These are phyloP conservation scores for Mycena galopus DNA, from an alignment of 768 basidiomycete genomes.

Conservation along the genomic window DNA sequence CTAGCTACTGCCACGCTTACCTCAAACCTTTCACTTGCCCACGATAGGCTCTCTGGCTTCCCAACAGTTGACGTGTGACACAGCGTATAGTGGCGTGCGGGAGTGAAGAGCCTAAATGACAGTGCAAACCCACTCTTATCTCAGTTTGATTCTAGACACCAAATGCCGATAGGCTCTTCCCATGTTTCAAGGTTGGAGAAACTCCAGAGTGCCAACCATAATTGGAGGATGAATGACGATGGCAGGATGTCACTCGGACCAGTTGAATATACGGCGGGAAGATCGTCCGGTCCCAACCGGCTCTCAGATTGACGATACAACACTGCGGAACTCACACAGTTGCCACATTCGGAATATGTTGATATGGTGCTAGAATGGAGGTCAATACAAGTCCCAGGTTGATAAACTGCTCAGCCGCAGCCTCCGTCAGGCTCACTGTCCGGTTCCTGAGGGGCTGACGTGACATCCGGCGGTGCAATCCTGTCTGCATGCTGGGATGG, in stretches of 20 bases:
- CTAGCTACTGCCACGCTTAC: too few relatives aligned
- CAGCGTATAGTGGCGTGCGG: neutral
- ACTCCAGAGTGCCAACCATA: too few relatives aligned
- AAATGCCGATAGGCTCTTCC: neutral
- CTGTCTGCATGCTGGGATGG: neutral
- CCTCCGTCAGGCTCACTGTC: too few relatives aligned
- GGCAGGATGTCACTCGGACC: too few relatives aligned
- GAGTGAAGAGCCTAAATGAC: neutral
- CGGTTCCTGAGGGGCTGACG: neutral
- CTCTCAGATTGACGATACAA: neutral
- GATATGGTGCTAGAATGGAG: neutral
- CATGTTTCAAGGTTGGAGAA: too few relatives aligned
- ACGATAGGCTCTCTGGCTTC: too few relatives aligned
- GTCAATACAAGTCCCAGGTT: too few relatives aligned
- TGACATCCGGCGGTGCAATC: slow-evolving; percentile 2
- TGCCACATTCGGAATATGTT: neutral
- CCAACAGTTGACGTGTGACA: neutral
- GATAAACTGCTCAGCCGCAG: neutral
- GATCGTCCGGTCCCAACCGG: too few relatives aligned
- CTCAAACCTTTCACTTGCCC: too few relatives aligned
- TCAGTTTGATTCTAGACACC: neutral
- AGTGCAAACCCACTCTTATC: neutral
- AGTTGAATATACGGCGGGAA: too few relatives aligned
- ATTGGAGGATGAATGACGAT: too few relatives aligned
- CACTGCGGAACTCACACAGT: neutral